Percentiles rank a stretch among this genome's conserved stretches.
phyloP scores from a whole-genome alignment of 2,329 filamentous ascomycete genomes.

The Tolypocladium ovalisporum region DNA sequence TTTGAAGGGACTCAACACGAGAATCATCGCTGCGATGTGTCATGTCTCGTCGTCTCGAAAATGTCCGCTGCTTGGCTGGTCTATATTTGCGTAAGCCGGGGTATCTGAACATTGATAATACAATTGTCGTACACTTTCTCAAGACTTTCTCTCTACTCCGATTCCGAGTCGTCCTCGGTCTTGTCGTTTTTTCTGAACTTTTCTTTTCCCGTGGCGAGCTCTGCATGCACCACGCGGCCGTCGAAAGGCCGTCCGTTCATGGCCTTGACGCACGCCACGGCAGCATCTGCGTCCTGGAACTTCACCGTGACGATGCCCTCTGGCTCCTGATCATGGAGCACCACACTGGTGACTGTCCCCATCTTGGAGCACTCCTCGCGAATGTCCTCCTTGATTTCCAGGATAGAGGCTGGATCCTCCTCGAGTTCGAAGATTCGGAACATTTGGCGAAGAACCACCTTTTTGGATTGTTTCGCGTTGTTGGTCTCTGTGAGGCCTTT shows the following conservation, averaged over 20 bases:
- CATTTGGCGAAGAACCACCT: constrained; percentile 85
- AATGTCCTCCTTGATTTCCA: constrained; percentile 93
- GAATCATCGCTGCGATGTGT: not conserved
- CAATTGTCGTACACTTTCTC: not conserved
- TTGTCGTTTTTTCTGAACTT: constrained; percentile 58
- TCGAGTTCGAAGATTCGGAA: constrained; percentile 80
- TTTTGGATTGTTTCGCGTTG: constrained; percentile 55
- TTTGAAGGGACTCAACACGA: not conserved
- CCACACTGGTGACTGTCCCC: constrained; percentile 81
- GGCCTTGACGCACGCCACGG: constrained; percentile 57
- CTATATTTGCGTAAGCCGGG: not conserved
- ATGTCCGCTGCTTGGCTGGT: not conserved
- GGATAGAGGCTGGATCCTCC: constrained; percentile 69
- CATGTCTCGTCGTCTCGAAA: not conserved
- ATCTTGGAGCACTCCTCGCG: constrained; percentile 80
- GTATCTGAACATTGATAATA: constrained; percentile 1
- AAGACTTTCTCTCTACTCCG: constrained; percentile 10
- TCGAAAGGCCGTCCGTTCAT: constrained; percentile 79
- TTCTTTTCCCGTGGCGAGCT: constrained; percentile 59
- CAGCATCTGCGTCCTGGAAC: constrained; percentile 62
- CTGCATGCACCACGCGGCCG: constrained; percentile 60
- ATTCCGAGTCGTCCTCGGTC: constrained; percentile 29
- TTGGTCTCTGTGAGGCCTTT: constrained; percentile 28
- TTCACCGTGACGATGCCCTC: constrained; percentile 79
- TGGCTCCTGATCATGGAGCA: constrained; percentile 77